These are phyloP conservation scores for Xylaria curta DNA, from an alignment of 495 filamentous ascomycete genomes.

Conservation along the genomic window DNA sequence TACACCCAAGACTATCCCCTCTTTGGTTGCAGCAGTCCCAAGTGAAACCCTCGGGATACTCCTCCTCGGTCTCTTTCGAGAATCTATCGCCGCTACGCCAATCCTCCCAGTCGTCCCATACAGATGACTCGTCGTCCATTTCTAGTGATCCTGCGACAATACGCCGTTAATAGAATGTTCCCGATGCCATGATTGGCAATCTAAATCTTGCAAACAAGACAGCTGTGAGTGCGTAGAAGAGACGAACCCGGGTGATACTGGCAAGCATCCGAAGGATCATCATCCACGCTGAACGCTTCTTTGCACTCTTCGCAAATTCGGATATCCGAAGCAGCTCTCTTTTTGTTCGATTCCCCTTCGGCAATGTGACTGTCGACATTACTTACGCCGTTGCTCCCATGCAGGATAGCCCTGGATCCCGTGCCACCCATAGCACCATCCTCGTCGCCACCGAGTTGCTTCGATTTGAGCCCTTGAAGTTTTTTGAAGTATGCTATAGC, in stretches of 20 bases:
- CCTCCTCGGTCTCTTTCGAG: background rate
- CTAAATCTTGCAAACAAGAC: background rate
- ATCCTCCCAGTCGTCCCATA: constrained; percentile 17
- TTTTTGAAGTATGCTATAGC: background rate
- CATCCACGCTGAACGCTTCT: background rate
- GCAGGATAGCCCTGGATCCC: background rate
- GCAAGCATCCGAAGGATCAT: constrained; percentile 7
- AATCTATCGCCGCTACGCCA: background rate
- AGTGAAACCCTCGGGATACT: constrained; percentile 3
- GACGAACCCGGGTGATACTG: constrained; percentile 4
- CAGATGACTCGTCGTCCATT: background rate
- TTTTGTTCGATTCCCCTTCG: background rate
- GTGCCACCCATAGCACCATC: background rate
- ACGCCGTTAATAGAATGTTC: background rate
- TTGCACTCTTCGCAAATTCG: background rate
- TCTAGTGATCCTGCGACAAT: constrained; percentile 4
- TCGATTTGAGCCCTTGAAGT: background rate
- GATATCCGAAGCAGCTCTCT: background rate
- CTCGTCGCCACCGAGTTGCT: background rate
- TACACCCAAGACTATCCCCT: background rate
- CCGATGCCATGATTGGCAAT: background rate
- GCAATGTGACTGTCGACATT: no score
- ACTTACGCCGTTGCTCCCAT: background rate
- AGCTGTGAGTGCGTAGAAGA: background rate
- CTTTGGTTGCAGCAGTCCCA: constrained; percentile 15